phyloP scores from a whole-genome alignment of 371 early-diverging fungal species.

The Basidiobolus heterosporus region DNA sequence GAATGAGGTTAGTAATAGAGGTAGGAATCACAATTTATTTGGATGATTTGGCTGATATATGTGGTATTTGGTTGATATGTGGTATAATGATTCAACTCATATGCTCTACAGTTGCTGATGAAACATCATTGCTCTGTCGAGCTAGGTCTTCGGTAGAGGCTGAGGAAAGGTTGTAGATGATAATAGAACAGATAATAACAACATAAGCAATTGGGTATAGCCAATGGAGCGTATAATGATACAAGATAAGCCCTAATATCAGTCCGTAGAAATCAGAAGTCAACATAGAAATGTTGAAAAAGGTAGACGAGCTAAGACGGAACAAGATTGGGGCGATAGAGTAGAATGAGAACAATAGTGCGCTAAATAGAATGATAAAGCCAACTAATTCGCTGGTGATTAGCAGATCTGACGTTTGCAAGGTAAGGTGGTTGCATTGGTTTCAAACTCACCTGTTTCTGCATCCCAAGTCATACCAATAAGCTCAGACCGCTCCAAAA shows the following conservation, averaged over 20 bases:
- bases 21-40: too few relatives aligned
- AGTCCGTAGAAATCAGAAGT: slow-evolving; percentile 63
- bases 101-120: too few relatives aligned
- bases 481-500: slow-evolving; percentile 37
- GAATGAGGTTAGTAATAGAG: too few relatives aligned
- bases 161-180: slow-evolving; percentile 41
- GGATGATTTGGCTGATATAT: too few relatives aligned
- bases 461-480: slow-evolving; percentile 16
- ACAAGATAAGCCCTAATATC: slow-evolving; percentile 46
- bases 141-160: slow-evolving; percentile 2
- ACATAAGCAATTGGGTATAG: slow-evolving; percentile 49
- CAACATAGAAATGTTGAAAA: slow-evolving; percentile 58
- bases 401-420: background rate
- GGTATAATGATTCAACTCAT: too few relatives aligned
- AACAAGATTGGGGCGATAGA: slow-evolving; percentile 47
- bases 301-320: slow-evolving; percentile 44
- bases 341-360: slow-evolving; percentile 49
- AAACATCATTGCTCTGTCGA: too few relatives aligned
- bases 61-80: too few relatives aligned
- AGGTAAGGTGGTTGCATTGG: background rate
- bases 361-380: slow-evolving; percentile 35
- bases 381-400: slow-evolving; percentile 21
- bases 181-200: slow-evolving; percentile 35
- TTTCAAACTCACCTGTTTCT: slow-evolving; percentile 2
- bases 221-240: slow-evolving; percentile 28